Conservation (phyloP, 192 early-diverging fungal genomes). For the Allomyces macrogynus region DNA sequence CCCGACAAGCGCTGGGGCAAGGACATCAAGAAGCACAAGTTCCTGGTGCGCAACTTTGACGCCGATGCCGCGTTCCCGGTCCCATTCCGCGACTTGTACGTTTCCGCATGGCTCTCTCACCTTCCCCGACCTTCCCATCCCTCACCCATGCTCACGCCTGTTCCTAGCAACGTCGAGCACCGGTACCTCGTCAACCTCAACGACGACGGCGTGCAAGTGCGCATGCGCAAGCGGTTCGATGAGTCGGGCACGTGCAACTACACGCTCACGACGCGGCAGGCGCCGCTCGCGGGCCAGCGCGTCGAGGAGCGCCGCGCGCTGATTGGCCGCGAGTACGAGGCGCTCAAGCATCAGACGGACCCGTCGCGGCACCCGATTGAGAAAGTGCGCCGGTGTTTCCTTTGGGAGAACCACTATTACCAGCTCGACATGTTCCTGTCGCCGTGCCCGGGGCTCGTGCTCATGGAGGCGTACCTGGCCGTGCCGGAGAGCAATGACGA, state of each 20-base stretch:
- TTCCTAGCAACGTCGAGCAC: constrained; percentile 12
- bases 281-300: constrained; percentile 13
- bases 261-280: constrained; percentile 14
- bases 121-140: too few species aligned
- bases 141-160: too few species aligned
- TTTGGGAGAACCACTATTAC: constrained; percentile 19
- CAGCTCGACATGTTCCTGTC: constrained; percentile 17
- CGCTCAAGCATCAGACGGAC: constrained; percentile 13
- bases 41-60: constrained; percentile 15
- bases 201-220: constrained; percentile 16
- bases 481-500: not conserved
- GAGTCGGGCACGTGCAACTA: not conserved
- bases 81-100: constrained; percentile 13
- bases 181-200: constrained; percentile 13
- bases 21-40: constrained; percentile 20
- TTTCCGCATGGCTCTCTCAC: too few species aligned
- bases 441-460: constrained; percentile 12
- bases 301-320: constrained; percentile 19
- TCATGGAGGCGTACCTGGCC: constrained; percentile 12
- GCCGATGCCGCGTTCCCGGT: constrained; percentile 12
- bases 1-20: constrained; percentile 7
- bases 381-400: constrained; percentile 18
- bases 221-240: constrained; percentile 13
- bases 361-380: constrained; percentile 12
- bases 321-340: constrained; percentile 16